Evolutionary conservation across 257 asterid species (phyloP).

Genomic region (Anisodus tanguticus): DNA sequence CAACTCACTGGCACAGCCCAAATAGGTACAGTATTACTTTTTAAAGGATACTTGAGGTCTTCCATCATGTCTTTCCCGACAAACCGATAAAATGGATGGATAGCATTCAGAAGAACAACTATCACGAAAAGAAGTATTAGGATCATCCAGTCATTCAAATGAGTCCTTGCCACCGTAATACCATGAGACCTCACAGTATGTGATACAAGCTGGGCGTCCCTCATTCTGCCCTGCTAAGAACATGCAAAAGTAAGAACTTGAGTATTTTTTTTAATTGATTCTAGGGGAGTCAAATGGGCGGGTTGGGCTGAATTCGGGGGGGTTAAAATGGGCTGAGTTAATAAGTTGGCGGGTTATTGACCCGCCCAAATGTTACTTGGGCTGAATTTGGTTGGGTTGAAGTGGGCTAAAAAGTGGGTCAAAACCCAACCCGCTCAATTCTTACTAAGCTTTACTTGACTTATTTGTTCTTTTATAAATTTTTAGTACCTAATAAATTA

Average conservation of each 20-base stretch:
- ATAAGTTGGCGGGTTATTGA: no score
- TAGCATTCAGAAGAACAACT: constrained; percentile 47
- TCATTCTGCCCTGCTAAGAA: constrained; percentile 59
- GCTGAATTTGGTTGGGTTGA: no score
- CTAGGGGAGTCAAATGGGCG: no score
- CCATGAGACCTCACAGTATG: constrained; percentile 86
- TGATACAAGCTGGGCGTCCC: constrained; percentile 55
- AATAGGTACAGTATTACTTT: constrained; percentile 63
- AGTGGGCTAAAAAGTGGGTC: no score
- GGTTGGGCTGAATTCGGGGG: no score
- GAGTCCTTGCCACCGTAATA: constrained; percentile 62
- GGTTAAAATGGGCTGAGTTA: no score
- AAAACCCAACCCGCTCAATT: no score
- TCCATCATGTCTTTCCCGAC: constrained; percentile 92
- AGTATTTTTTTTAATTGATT: neutral
- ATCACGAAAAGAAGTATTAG: constrained; percentile 59
- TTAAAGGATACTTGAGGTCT: constrained; percentile 75
- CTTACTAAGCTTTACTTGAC: no score
- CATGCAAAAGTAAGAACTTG: neutral
- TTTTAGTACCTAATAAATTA: no score
- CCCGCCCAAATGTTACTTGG: no score
- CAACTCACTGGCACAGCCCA: constrained; percentile 80
- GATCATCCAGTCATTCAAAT: constrained; percentile 83
- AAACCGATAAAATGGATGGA: constrained; percentile 78
- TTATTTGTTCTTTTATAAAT: no score